Base-by-base conservation (phyloP, 2,329 filamentous ascomycete species). In the Pezicula radicicola region DNA sequence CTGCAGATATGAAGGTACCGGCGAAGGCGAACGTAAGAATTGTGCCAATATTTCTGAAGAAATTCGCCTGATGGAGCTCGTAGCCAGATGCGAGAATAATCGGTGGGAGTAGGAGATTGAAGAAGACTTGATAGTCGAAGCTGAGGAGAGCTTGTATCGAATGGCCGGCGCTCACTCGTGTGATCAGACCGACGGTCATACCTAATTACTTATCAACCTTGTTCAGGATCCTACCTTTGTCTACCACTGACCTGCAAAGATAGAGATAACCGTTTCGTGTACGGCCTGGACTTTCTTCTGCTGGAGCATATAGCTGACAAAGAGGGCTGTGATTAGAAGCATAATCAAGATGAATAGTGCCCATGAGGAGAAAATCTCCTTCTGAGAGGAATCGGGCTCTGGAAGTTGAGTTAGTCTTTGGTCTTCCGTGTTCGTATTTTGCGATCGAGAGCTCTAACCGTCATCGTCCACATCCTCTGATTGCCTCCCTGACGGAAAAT, bases 121-220 rank as follows among this genome's bases (percentile, higher is more conserved):
- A 99, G 79, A 99, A 99, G 77, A 97, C 96, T 68, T 97, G 92
- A 70, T 97, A 97, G 75, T 97, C 89, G 77, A 99, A 99, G 71
- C 88, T 96, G 66, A 99, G 91, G 58, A 90, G 85, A 67, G 89
- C 89, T 69, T 92, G 87, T 63, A 99, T 91, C 57, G 88, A 90
- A 56, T 90, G 87, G 59, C 88, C 87, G 48, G 88, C 86, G 41
- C 85, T 89, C 57, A 97, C 75, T 65, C 94, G 84, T 53, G 99
- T 84, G 54, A 96, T 81, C 63, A 99, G 77, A 6, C 94, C 94
- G 55, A 99, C 91, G 53, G 91, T 87, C 94, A 97, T 97, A 64
- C 93, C 93, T 95, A 18, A 12, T 41, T 5, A 39, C 28, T 44
- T 21, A 30, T 58, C 41, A 55, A 50, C 36, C 39, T 33, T 10